Percentiles rank a stretch among this genome's conserved stretches.
Evolutionary conservation across 352 stramenopile genomes (phyloP).

Genomic region (Pythium periplocum): DNA sequence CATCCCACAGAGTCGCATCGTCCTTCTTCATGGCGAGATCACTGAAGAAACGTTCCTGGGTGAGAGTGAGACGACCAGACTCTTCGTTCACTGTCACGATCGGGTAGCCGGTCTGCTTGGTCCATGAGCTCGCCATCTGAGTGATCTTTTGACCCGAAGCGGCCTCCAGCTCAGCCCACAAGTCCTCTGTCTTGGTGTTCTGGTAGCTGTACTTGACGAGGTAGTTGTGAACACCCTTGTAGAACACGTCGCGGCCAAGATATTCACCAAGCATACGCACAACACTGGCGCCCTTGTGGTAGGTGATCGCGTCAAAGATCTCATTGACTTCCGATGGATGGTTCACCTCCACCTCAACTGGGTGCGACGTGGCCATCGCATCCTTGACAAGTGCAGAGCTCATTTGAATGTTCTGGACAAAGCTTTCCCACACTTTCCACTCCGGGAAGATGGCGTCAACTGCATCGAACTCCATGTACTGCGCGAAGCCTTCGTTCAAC

Average conservation of each 20-base stretch:
- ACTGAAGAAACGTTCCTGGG: conserved; percentile 92
- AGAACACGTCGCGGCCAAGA: conserved; percentile 63
- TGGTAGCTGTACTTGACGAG: conserved; percentile 91
- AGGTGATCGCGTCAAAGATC: conserved; percentile 98
- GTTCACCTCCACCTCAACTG: conserved; percentile 94
- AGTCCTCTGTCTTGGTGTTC: conserved; percentile 95
- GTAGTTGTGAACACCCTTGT: conserved; percentile 90
- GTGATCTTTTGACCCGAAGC: conserved; percentile 86
- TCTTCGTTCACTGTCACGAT: conserved; percentile 79
- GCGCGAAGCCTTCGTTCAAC: conserved; percentile 98
- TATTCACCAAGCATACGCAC: conserved; percentile 75
- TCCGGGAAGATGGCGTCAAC: conserved; percentile 91
- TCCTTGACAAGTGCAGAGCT: conserved; percentile 90
- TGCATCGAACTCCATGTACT: conserved; percentile 95
- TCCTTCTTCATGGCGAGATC: conserved; percentile 69
- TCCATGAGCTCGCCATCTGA: conserved; percentile 93
- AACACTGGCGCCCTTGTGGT: conserved; percentile 88
- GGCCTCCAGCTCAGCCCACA: conserved; percentile 89
- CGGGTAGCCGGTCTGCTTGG: conserved; percentile 93
- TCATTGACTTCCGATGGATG: conserved; percentile 93
- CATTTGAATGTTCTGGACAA: conserved; percentile 74
- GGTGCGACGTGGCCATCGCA: conserved; percentile 86
- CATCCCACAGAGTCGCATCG: conserved; percentile 70
- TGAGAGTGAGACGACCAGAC: conserved; percentile 58
- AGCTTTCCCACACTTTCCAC: conserved; percentile 95